Percentiles rank a stretch among this genome's conserved stretches.
These are phyloP conservation scores for Ganoderma leucocontextum DNA, from an alignment of 1,284 basidiomycete genomes.

Conservation along the genomic window DNA sequence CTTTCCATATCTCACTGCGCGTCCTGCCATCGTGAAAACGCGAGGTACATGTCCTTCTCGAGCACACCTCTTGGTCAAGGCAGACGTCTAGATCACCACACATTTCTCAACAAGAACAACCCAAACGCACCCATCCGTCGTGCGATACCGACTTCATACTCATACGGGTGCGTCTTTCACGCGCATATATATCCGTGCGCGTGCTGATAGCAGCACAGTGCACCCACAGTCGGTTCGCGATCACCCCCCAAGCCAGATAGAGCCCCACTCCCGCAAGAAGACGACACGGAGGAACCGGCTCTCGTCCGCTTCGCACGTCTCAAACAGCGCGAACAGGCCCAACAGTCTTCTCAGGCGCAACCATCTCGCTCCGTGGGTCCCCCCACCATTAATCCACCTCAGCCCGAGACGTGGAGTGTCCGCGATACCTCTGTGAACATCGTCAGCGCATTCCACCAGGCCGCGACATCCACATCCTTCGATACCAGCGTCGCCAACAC, in stretches of 20 bases:
- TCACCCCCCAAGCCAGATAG: conserved; percentile 61
- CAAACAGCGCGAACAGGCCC: conserved; percentile 57
- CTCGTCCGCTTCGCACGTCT: conserved; percentile 59
- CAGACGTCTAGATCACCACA: conserved; percentile 81
- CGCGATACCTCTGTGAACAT: conserved; percentile 87
- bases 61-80: conserved; percentile 83
- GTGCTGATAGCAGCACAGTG: conserved; percentile 50
- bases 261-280: conserved; percentile 37
- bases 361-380: conserved; percentile 40
- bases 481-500: conserved; percentile 46
- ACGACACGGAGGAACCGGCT: conserved; percentile 55
- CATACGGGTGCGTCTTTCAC: conserved; percentile 64
- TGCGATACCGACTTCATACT: conserved; percentile 63
- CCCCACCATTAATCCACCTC: conserved; percentile 49
- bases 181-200: conserved; percentile 26
- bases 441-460: conserved; percentile 80
- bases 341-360: conserved; percentile 49
- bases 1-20: conserved; percentile 14
- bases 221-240: conserved; percentile 62
- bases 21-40: conserved; percentile 24
- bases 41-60: conserved; percentile 80
- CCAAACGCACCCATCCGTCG: conserved; percentile 47
- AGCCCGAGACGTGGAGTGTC: conserved; percentile 73
- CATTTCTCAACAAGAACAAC: conserved; percentile 72
- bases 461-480: conserved; percentile 55